These are phyloP conservation scores for bread wheat (Triticum aestivum) DNA, from an alignment of 176 grass and related monocot species.

Conservation along the genomic window DNA sequence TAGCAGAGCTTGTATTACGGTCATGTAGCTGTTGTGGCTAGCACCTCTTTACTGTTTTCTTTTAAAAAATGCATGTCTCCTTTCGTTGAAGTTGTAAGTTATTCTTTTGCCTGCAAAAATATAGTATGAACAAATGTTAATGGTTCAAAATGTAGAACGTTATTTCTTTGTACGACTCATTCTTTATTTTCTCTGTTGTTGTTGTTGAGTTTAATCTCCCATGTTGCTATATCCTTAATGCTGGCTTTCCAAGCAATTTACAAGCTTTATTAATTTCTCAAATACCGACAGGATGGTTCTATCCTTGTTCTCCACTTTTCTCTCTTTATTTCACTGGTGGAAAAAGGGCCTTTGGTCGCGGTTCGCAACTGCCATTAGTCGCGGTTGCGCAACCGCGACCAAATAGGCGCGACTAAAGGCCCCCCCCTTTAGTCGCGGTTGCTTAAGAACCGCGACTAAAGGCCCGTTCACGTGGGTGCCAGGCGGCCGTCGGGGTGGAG, in stretches of 20 bases:
- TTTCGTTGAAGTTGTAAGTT: neutral
- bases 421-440: too few relatives aligned
- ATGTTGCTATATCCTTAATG: neutral
- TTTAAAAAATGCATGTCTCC: neutral
- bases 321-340: neutral
- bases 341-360: too few relatives aligned
- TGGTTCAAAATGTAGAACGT: neutral
- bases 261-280: neutral
- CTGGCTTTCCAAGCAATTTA: neutral
- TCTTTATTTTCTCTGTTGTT: neutral
- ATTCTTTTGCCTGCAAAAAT: neutral
- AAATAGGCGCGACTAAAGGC: too few relatives aligned
- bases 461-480: too few relatives aligned
- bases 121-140: neutral
- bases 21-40: neutral
- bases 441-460: too few relatives aligned
- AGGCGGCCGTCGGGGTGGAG: too few relatives aligned
- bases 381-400: too few relatives aligned
- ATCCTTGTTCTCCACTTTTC: neutral
- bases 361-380: too few relatives aligned
- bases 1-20: too few relatives aligned
- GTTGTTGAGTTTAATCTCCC: neutral
- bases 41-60: neutral
- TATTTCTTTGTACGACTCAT: neutral
- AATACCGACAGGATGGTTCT: neutral